Evolutionary conservation across 75 land plant genomes (phyloP), one percentile per base, ranked within the genome.

Genomic region (Isoetes taiwanensis): DNA sequence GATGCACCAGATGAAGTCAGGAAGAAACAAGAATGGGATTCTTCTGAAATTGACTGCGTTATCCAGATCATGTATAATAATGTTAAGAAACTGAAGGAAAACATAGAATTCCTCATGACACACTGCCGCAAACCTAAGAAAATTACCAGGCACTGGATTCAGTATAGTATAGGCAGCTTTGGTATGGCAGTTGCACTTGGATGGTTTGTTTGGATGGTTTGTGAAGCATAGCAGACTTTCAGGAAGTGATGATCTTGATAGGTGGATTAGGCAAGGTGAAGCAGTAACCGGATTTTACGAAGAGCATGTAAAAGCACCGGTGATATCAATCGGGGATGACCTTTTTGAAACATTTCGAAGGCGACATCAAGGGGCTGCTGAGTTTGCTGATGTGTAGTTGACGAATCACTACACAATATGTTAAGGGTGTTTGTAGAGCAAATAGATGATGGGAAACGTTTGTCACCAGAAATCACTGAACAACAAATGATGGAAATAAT

Each of bases 271-370:
- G 50, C 75, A 83, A 70, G 97, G 67, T 37, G 76, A 76, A 24
- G 82, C 88, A 24, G 64, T 72, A 2, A 14, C 64, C 28, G 59
- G 41, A 52, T 91, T 91, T 55, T 74, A 70, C 73, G 77, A 75
- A 39, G 85, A 83, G 41, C 97, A 84, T 69, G 97, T 91, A 12
- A 78, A 87, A 61, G 67, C 74, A 59, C 97, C 97, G 72, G 97
- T 91, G 77, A 32, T 88, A 29, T 79, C 97, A 3, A 91, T 91
- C 41, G 74, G 89, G 64, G 85, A 81, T 64, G 97, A 91, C 28
- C 82, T 91, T 35, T 87, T 91, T 81, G 95, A 87, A 37, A 91
- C 97, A 43, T 91, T 91, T 50, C 73, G 75, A 39, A 87, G 69
- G 61, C 86, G 97, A 42, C 85, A 88, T 53, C 76, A 79, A 54